Base-by-base conservation (phyloP, 2,329 filamentous ascomycete species). In the Aspergillus viridinutans region DNA sequence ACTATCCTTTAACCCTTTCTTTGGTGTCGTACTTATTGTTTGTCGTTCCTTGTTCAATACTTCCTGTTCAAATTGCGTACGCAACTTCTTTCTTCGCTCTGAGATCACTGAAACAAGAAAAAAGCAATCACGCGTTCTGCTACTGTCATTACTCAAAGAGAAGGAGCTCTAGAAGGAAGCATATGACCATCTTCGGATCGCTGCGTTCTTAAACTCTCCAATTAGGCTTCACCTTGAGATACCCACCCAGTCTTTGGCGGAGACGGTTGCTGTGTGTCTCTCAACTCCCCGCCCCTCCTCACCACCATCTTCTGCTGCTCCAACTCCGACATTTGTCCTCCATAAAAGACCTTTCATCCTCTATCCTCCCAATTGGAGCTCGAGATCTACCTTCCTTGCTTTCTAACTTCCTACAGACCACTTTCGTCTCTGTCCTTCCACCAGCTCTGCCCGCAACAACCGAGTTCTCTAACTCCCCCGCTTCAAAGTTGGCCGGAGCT, bases 371-470 rank as follows among this genome's bases (percentile, higher is more conserved):
- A 38, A 38, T 6, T 38, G 32, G 14, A 38, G 14, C 32, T 38
- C 14, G 20, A 20, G n/a, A 21, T 48, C 54, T 55, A 38, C 8
- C 40, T 14, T 25, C 40, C 52, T 32, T 83, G 61, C 85, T 86
- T 52, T 67, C 78, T 72, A 86, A 90, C 77, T 80, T 86, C 70
- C 80, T 88, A 65, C 86, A 90, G 73, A 38, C 58, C 87, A 86
- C 79, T 88, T 85, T 77, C 82, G 84, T 74, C 85, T 88, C 74
- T 54, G 51, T 21, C 53, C 26, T 54, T 49, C 49, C 50, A 52
- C 70, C 85, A 84, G 68, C 83, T 90, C 67, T 86, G 72, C 80
- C 81, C 14, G 69, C 84, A 89, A 78, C 84, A 84, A 69, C 80
- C 67, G 78, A 83, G 70, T 80, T 83, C 72, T 73, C 82, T 67